phyloP scores from a whole-genome alignment of 805 yeast species.

The Pichia cabralensis region DNA sequence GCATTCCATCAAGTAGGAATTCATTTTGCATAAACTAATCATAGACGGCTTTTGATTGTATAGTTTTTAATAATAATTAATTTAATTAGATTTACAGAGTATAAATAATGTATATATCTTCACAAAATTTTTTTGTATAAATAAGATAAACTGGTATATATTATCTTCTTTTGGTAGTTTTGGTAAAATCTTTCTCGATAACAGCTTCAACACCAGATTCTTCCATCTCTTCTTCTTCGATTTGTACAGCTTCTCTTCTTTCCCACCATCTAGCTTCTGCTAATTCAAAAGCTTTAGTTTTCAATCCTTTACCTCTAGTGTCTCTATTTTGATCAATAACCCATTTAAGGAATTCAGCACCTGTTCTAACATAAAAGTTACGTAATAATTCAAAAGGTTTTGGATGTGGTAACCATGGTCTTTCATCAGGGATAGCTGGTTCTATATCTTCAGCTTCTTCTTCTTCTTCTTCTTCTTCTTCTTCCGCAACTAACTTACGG shows the following conservation, averaged over 20 bases:
- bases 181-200: constrained; percentile 56
- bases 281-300: constrained; percentile 79
- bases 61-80: not conserved
- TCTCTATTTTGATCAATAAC: constrained; percentile 78
- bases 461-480: constrained; percentile 58
- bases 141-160: too few species aligned
- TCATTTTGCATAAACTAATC: constrained; percentile 63
- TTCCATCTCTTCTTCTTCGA: constrained; percentile 81
- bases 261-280: constrained; percentile 98
- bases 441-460: constrained; percentile 51
- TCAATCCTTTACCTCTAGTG: constrained; percentile 81
- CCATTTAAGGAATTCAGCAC: constrained; percentile 86
- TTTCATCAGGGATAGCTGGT: constrained; percentile 73
- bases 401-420: constrained; percentile 98
- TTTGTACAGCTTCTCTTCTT: constrained; percentile 84
- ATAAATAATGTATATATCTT: not conserved
- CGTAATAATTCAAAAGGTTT: constrained; percentile 83
- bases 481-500: constrained; percentile 35
- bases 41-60: not conserved
- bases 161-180: constrained; percentile 39
- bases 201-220: constrained; percentile 91
- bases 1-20: constrained; percentile 97
- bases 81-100: not conserved
- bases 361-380: constrained; percentile 77
- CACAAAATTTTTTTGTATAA: too few species aligned